Conservation (phyloP, 805 yeast species). For the Maudiozyma pseudohumilis region DNA sequence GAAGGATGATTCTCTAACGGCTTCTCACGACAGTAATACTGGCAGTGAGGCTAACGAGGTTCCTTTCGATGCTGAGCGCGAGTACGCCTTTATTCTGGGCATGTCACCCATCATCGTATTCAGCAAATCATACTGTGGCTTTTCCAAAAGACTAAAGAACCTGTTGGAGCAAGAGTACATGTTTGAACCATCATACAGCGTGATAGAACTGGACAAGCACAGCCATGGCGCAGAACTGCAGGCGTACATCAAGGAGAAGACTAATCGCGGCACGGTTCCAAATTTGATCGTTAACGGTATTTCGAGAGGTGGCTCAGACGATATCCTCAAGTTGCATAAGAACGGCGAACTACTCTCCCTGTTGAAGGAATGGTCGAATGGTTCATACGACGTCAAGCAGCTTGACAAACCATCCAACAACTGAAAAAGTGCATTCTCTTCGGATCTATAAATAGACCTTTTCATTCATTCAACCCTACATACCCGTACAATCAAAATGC, state of each 20-base stretch:
- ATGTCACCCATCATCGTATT: constrained; percentile 58
- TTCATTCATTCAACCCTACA: too few species aligned
- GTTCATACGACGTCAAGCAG: constrained; percentile 10
- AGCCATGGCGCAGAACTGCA: constrained; percentile 69
- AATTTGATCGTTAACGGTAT: constrained; percentile 67
- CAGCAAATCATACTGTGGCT: constrained; percentile 57
- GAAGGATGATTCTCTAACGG: constrained; percentile 8
- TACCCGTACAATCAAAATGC: too few species aligned
- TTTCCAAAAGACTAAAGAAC: constrained; percentile 58
- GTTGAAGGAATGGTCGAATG: constrained; percentile 32
- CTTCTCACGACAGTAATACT: constrained; percentile 10
- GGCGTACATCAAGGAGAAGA: constrained; percentile 49
- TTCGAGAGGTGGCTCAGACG: constrained; percentile 86
- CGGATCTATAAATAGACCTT: too few species aligned
- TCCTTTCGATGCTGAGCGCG: constrained; percentile 41
- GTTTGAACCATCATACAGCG: constrained; percentile 59
- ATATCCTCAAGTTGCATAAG: constrained; percentile 53
- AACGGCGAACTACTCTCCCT: constrained; percentile 42
- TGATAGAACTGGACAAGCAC: constrained; percentile 79
- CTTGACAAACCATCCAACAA: constrained; percentile 15
- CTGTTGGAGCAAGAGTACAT: constrained; percentile 48
- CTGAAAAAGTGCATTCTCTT: too few species aligned
- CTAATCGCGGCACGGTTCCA: constrained; percentile 86
- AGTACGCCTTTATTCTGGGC: constrained; percentile 45
- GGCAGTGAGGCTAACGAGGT: constrained; percentile 1